These are phyloP conservation scores for Acer negundo DNA, from an alignment of 345 rosid genomes.

Conservation along the genomic window DNA sequence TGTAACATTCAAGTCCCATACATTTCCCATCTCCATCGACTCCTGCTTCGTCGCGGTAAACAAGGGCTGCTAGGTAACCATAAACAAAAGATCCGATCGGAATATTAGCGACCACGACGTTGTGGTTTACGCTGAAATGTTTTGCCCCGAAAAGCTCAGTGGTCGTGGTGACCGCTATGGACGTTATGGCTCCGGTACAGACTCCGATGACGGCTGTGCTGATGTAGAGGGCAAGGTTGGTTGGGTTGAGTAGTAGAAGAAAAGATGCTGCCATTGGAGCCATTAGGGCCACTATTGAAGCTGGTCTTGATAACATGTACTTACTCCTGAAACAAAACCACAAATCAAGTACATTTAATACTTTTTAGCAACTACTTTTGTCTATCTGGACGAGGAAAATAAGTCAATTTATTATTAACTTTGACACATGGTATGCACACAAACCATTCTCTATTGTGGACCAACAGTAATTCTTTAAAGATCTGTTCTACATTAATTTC, in stretches of 20 bases:
- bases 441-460: not conserved
- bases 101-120: slow-evolving; percentile 71
- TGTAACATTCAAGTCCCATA: slow-evolving; percentile 68
- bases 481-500: too few relatives aligned
- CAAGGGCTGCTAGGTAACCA: slow-evolving; percentile 69
- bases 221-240: slow-evolving; percentile 42
- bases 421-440: not conserved
- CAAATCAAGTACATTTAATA: not conserved
- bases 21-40: slow-evolving; percentile 42
- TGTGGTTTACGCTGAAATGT: slow-evolving; percentile 82
- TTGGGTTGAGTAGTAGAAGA: slow-evolving; percentile 50
- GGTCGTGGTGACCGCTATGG: slow-evolving; percentile 70
- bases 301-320: slow-evolving; percentile 53
- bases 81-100: slow-evolving; percentile 80
- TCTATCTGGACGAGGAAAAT: not conserved
- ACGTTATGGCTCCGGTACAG: slow-evolving; percentile 76
- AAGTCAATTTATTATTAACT: not conserved
- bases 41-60: slow-evolving; percentile 47
- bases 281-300: slow-evolving; percentile 52
- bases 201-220: slow-evolving; percentile 75
- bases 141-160: slow-evolving; percentile 75
- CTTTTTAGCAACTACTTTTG: not conserved
- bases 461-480: not conserved
- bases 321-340: slow-evolving; percentile 40
- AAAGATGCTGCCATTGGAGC: slow-evolving; percentile 65